Evolutionary conservation across 257 asterid species (phyloP).

Genomic region (Marsdenia floribunda): DNA sequence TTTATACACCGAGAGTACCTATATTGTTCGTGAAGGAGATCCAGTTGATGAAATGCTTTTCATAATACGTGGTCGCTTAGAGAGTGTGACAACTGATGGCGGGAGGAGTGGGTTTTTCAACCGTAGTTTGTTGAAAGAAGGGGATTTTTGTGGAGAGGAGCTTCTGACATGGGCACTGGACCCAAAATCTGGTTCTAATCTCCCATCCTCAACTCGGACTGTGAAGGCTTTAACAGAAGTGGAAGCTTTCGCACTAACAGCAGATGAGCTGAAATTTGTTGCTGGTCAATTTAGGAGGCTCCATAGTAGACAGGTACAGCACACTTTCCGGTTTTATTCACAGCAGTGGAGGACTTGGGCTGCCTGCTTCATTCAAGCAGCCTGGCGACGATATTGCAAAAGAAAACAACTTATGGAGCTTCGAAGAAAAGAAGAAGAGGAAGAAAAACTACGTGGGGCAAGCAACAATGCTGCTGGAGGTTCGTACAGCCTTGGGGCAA

Average conservation of each 20-base stretch:
- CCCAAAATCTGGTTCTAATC: slow-evolving; percentile 82
- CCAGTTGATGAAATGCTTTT: slow-evolving; percentile 98
- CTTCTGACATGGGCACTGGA: slow-evolving; percentile 97
- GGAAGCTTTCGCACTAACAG: slow-evolving; percentile 85
- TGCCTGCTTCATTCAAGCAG: slow-evolving; percentile 94
- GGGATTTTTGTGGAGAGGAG: slow-evolving; percentile 96
- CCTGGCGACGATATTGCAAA: slow-evolving; percentile 84
- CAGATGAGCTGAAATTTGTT: slow-evolving; percentile 84
- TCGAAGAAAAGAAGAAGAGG: slow-evolving; percentile 72
- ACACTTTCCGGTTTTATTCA: slow-evolving; percentile 96
- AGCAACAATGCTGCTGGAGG: slow-evolving; percentile 37
- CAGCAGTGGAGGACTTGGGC: slow-evolving; percentile 99
- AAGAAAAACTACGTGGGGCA: slow-evolving; percentile 42
- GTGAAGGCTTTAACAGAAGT: slow-evolving; percentile 83
- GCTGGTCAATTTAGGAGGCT: slow-evolving; percentile 96
- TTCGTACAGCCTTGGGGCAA: slow-evolving; percentile 72
- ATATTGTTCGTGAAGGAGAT: slow-evolving; percentile 97
- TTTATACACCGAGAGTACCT: slow-evolving; percentile 71
- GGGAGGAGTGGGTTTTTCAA: slow-evolving; percentile 97
- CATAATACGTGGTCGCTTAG: slow-evolving; percentile 94
- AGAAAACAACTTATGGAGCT: slow-evolving; percentile 68
- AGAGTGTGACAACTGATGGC: slow-evolving; percentile 97
- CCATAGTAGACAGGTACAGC: slow-evolving; percentile 97
- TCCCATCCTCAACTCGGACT: slow-evolving; percentile 92
- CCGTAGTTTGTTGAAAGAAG: slow-evolving; percentile 78